phyloP scores from a whole-genome alignment of 2,329 filamentous ascomycete species.

The Diplodia seriata region DNA sequence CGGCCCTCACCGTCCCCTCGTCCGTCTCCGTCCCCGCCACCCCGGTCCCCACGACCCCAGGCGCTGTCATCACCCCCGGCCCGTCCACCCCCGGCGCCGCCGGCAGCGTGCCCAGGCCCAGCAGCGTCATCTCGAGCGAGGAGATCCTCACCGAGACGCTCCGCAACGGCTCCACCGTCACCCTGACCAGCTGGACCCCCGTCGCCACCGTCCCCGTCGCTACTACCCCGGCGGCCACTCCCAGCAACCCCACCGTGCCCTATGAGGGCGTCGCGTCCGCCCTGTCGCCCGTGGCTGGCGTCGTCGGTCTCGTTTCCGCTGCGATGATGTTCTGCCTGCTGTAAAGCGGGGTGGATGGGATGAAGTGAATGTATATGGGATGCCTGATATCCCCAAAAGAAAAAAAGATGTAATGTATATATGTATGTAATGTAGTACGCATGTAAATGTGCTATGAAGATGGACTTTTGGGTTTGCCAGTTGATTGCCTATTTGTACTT shows the following conservation, averaged over 20 bases:
- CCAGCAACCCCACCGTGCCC: slow-evolving; percentile 5
- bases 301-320: slow-evolving; percentile 9
- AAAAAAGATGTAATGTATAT: slow-evolving; percentile 19
- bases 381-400: neutral
- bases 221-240: slow-evolving; percentile 6
- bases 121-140: neutral
- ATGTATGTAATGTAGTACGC: slow-evolving; percentile 12
- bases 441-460: slow-evolving; percentile 21
- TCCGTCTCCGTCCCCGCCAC: slow-evolving; percentile 19
- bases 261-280: neutral
- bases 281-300: neutral
- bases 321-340: slow-evolving; percentile 2
- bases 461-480: neutral
- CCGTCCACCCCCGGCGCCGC: neutral
- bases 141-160: slow-evolving; percentile 14
- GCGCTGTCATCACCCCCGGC: neutral
- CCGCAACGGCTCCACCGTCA: slow-evolving; percentile 16
- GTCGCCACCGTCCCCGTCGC: slow-evolving; percentile 8
- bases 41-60: neutral
- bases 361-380: neutral
- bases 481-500: neutral
- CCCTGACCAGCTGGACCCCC: slow-evolving; percentile 1
- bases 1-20: slow-evolving; percentile 7
- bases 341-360: neutral
- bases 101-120: neutral